phyloP scores from a whole-genome alignment of 73 alveolate species.

The Paramecium sexaurelia region DNA sequence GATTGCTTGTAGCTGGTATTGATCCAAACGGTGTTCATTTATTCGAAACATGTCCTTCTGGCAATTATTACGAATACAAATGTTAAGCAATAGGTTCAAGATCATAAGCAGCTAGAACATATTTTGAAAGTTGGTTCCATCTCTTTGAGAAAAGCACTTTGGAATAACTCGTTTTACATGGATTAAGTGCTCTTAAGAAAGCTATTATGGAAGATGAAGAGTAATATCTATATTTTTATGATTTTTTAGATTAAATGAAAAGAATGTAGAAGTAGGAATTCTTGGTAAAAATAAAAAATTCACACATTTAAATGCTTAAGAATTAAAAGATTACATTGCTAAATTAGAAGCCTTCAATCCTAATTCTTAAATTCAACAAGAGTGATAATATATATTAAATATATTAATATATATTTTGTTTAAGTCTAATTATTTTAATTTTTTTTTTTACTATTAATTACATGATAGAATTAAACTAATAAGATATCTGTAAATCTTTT shows the following conservation, averaged over 20 bases:
- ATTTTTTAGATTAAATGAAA: not conserved
- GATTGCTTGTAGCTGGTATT: constrained; percentile 86
- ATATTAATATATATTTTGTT: not conserved
- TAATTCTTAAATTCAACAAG: not conserved
- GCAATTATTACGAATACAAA: constrained; percentile 92
- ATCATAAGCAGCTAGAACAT: constrained; percentile 92
- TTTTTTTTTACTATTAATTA: no score
- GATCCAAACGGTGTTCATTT: constrained; percentile 95
- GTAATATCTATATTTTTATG: not conserved
- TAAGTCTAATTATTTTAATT: no score
- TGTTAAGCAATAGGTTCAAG: constrained; percentile 89
- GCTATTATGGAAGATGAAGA: constrained; percentile 64
- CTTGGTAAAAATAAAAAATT: not conserved
- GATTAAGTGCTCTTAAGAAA: constrained; percentile 56
- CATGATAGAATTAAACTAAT: no score
- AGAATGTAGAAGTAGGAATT: constrained; percentile 29
- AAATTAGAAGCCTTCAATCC: constrained; percentile 27
- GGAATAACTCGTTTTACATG: constrained; percentile 43
- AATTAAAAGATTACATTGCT: not conserved
- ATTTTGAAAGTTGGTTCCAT: constrained; percentile 91
- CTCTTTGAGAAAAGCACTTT: constrained; percentile 64
- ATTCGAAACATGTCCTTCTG: constrained; percentile 96
- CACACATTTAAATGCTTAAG: not conserved
- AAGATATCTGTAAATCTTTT: no score
- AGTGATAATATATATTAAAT: not conserved